These are phyloP conservation scores for Cunninghamia lanceolata DNA, from an alignment of 75 land plant genomes.

Conservation along the genomic window DNA sequence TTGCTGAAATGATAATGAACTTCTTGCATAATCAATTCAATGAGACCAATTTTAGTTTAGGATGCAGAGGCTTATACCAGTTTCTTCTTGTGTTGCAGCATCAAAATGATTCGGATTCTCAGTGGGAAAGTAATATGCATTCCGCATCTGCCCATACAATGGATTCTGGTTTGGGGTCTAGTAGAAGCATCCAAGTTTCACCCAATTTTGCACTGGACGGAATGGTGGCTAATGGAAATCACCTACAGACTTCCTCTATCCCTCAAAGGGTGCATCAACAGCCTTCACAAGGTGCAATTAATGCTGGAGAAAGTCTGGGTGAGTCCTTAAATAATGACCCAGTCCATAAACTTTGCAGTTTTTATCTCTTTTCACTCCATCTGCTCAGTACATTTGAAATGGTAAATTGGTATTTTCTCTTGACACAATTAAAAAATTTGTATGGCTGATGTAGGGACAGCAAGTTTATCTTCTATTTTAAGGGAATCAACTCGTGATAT, in stretches of 20 bases:
- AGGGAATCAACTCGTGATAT: neutral
- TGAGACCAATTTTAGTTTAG: neutral
- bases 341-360: neutral
- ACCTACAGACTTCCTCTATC: neutral
- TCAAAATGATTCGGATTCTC: neutral
- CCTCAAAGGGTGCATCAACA: neutral
- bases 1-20: neutral
- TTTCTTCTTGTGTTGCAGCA: neutral
- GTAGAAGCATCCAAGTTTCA: neutral
- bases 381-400: neutral
- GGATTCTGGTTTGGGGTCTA: neutral
- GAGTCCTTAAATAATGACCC: neutral
- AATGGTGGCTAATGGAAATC: neutral
- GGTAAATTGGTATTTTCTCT: neutral
- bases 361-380: neutral
- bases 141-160: neutral
- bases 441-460: neutral
- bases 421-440: neutral
- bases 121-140: neutral
- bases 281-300: neutral
- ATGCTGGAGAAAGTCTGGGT: conserved; percentile 3
- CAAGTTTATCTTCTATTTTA: neutral
- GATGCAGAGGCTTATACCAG: neutral
- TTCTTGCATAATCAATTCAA: neutral
- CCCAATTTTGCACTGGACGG: neutral